These are phyloP conservation scores for Corymbia citriodora DNA, from an alignment of 441 rosid species.

Conservation along the genomic window DNA sequence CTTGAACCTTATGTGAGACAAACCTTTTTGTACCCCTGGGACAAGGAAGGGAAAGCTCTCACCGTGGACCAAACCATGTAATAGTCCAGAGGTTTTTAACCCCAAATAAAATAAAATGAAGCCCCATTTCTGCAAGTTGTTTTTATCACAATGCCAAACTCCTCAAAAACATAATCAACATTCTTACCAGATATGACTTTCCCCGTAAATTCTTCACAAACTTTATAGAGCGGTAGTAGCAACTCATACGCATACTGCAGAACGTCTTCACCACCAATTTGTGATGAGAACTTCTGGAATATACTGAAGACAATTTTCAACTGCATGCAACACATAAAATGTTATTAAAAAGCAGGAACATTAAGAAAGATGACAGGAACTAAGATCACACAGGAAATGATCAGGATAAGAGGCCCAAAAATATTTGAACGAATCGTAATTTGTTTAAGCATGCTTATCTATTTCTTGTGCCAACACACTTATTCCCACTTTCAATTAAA, in stretches of 20 bases:
- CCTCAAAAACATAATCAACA: background rate
- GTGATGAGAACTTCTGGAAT: slow-evolving; percentile 39
- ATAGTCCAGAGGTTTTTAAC: background rate
- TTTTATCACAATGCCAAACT: background rate
- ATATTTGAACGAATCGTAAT: background rate
- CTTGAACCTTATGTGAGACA: background rate
- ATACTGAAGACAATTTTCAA: slow-evolving; percentile 58
- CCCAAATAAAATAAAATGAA: background rate
- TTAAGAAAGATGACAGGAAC: background rate
- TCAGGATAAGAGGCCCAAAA: background rate
- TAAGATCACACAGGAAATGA: background rate
- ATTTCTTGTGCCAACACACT: background rate
- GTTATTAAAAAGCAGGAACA: background rate
- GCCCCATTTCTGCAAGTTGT: background rate
- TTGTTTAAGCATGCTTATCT: background rate
- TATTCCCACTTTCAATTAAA: background rate
- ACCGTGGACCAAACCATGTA: background rate
- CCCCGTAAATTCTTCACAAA: slow-evolving; percentile 85
- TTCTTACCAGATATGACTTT: slow-evolving; percentile 63
- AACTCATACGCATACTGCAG: slow-evolving; percentile 48
- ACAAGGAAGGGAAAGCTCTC: background rate
- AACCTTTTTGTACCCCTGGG: background rate
- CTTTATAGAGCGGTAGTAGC: slow-evolving; percentile 79
- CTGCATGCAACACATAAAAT: slow-evolving; percentile 34
- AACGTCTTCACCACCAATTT: slow-evolving; percentile 39